A percentile compares a stretch with the other conserved stretches of the same genome.
Evolutionary conservation across 2,329 filamentous ascomycete genomes (phyloP).

Genomic region (Meredithiella fracta): DNA sequence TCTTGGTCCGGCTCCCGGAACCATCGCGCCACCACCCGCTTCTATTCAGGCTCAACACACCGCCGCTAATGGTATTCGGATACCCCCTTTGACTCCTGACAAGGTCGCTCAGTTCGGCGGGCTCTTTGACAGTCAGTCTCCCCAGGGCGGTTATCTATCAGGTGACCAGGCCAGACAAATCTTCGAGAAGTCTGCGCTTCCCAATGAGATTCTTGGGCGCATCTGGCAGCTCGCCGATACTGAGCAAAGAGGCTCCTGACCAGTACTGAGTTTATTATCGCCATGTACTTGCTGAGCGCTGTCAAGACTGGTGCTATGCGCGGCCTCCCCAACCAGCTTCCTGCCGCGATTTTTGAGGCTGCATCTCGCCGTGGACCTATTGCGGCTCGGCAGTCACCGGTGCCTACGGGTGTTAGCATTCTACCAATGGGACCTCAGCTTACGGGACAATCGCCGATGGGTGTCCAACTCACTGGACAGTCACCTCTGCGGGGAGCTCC

Average conservation of each 20-base stretch:
- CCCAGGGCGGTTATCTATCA: conserved; percentile 60
- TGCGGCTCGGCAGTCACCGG: conserved; percentile 32
- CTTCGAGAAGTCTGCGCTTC: conserved; percentile 80
- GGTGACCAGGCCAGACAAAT: conserved; percentile 83
- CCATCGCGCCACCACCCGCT: conserved; percentile 28
- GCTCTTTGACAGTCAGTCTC: conserved; percentile 77
- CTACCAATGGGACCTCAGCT: conserved; percentile 58
- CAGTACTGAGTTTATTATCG: conserved; percentile 86
- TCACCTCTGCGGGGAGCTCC: conserved; percentile 36
- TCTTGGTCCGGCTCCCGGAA: conserved; percentile 15
- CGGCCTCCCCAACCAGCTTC: conserved; percentile 62
- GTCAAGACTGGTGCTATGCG: conserved; percentile 73
- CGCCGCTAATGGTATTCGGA: conserved; percentile 50
- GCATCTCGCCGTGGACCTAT: conserved; percentile 49
- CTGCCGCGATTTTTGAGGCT: conserved; percentile 76
- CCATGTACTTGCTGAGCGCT: conserved; percentile 90
- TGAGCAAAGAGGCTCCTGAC: conserved; percentile 76
- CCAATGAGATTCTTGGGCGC: conserved; percentile 78
- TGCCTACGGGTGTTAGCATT: conserved; percentile 20
- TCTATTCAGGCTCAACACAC: conserved; percentile 40
- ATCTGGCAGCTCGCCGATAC: conserved; percentile 95
- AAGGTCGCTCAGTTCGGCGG: conserved; percentile 77
- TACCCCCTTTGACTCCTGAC: conserved; percentile 73
- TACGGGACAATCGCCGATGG: conserved; percentile 53
- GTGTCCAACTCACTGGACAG: conserved; percentile 65